These are phyloP conservation scores for Blumeriella jaapii DNA, from an alignment of 2,329 filamentous ascomycete species.

Conservation along the genomic window DNA sequence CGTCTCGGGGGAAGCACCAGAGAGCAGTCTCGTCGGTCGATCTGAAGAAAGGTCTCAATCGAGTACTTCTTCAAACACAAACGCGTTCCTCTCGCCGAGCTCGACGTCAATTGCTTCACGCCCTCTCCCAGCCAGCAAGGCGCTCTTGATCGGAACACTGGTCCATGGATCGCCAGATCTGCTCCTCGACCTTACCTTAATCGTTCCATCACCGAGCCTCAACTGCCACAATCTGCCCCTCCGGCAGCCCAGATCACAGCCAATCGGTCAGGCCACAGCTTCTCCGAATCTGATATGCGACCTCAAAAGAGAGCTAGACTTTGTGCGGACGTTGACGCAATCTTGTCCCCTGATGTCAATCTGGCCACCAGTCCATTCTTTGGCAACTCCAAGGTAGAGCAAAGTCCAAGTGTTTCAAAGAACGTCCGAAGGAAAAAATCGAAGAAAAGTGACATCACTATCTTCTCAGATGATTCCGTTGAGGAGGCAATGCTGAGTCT, in stretches of 20 bases:
- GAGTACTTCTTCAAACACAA: conserved; percentile 54
- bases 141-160: conserved; percentile 41
- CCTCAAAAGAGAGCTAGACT: conserved; percentile 39
- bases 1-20: conserved; percentile 9
- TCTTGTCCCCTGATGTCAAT: conserved; percentile 27
- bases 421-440: conserved; percentile 28
- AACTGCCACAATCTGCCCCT: conserved; percentile 27
- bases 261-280: conserved; percentile 31
- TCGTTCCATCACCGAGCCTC: conserved; percentile 17
- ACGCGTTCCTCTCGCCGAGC: conserved; percentile 51
- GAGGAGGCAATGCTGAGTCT: conserved; percentile 38
- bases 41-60: conserved; percentile 50
- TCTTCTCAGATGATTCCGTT: conserved; percentile 41
- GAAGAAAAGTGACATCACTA: conserved; percentile 33
- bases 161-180: conserved; percentile 42
- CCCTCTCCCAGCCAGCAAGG: conserved; percentile 54
- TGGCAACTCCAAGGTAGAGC: conserved; percentile 22
- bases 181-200: conserved; percentile 27
- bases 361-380: conserved; percentile 38
- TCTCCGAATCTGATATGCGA: conserved; percentile 32
- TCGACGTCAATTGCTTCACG: conserved; percentile 56
- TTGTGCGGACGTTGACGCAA: conserved; percentile 34
- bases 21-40: conserved; percentile 31
- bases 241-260: conserved; percentile 27
- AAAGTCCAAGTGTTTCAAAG: conserved; percentile 31